A percentile compares a stretch with the other conserved stretches of the same genome.
Evolutionary conservation across 306 rosid species (phyloP).

Genomic region (Ziziphus jujuba): DNA sequence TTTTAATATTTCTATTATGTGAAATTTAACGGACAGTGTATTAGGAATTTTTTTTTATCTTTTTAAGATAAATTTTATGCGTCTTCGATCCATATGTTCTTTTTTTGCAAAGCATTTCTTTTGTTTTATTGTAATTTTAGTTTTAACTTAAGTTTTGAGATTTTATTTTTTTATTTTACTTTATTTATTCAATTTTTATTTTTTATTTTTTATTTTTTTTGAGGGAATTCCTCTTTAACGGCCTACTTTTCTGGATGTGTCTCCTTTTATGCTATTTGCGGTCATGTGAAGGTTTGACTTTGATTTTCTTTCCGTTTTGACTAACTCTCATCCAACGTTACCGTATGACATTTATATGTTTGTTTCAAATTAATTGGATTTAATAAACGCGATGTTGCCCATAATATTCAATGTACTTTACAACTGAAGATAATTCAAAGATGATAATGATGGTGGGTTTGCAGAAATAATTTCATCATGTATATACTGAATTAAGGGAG

Average conservation of each 20-base stretch:
- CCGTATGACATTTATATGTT: not conserved
- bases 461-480: not conserved
- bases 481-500: not conserved
- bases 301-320: not conserved
- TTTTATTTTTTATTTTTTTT: not conserved
- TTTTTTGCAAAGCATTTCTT: too few species aligned
- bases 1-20: not conserved
- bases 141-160: not conserved
- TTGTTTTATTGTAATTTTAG: too few species aligned
- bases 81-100: too few species aligned
- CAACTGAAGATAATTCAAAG: not conserved
- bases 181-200: not conserved
- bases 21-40: constrained; percentile 20
- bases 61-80: not conserved
- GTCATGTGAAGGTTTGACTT: not conserved
- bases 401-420: not conserved
- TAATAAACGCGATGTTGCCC: not conserved
- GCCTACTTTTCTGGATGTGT: not conserved
- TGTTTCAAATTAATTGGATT: not conserved
- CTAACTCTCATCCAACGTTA: too few species aligned
- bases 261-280: not conserved
- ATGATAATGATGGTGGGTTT: not conserved
- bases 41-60: not conserved
- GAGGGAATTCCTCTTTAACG: not conserved
- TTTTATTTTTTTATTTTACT: constrained; percentile 1